Evolutionary conservation across 805 yeast genomes (phyloP).

Genomic region (Starmerella davenportii): DNA sequence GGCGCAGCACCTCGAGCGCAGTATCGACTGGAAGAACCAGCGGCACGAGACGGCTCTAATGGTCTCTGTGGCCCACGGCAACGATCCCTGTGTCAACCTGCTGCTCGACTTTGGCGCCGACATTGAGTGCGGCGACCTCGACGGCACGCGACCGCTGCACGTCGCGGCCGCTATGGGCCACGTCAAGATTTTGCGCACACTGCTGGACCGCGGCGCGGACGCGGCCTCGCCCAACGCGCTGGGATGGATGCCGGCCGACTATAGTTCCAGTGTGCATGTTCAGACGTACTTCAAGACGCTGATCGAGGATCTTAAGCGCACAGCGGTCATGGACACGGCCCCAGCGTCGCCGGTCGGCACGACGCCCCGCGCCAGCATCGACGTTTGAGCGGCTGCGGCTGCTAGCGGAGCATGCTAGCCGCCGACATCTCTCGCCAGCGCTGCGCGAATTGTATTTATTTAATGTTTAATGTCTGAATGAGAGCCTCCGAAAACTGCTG

Average conservation of each 20-base stretch:
- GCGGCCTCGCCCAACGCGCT: constrained; percentile 32
- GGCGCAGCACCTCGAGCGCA: constrained; percentile 43
- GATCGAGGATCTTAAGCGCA: constrained; percentile 10
- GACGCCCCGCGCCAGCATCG: not conserved
- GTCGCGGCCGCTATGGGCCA: constrained; percentile 59
- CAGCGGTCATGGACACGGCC: constrained; percentile 10
- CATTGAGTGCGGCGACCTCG: constrained; percentile 47
- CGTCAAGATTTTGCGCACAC: constrained; percentile 35
- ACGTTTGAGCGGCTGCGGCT: no score
- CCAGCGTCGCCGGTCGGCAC: not conserved
- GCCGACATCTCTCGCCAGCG: no score
- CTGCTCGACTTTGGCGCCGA: constrained; percentile 63
- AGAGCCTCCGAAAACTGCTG: no score
- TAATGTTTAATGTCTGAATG: no score
- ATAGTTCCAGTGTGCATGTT: constrained; percentile 37
- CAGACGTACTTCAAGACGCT: constrained; percentile 26
- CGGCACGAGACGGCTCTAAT: constrained; percentile 33
- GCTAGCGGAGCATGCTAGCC: no score
- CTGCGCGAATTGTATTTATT: no score
- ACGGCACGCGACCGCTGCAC: constrained; percentile 73
- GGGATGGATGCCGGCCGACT: constrained; percentile 52
- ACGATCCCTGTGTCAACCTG: constrained; percentile 43
- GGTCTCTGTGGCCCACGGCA: constrained; percentile 42
- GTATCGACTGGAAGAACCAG: constrained; percentile 42
- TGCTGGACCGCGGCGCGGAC: constrained; percentile 35